Evolutionary conservation across 768 basidiomycete species (phyloP), one percentile per base, ranked within the genome.

Genomic region (Russula sp.): DNA sequence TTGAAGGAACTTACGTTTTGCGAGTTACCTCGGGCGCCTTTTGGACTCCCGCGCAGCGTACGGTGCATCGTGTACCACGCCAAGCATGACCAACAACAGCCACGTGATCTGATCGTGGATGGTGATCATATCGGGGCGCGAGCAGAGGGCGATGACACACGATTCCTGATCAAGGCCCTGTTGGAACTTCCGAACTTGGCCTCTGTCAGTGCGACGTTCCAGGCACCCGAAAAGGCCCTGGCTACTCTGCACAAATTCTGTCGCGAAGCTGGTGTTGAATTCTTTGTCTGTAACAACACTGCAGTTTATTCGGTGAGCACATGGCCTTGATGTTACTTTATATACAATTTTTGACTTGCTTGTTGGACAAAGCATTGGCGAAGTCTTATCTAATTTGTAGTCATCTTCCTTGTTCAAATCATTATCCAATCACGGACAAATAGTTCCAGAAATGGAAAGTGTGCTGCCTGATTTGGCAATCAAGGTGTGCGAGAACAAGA

Each of bases 221-320:
- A 59, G n/a, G 36, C 39, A n/a, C 39, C 62, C 7, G 32, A 43
- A 25, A 36, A 16, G 34, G 14, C 29, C 34, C 46, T 48, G 20
- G 46, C 39, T 36, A 36, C 62, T 43, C 46, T 63, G n/a, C 45
- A 59, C 25, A 55, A 45, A 39, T 59, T 63, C 14, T 63, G 62
- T 50, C 39, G 46, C 8, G 52, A 63, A 18, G 39, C 39, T 13
- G 36, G 41, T 25, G 34, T 63, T 29, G 62, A 59, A 14, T 63
- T 63, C 29, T 52, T 20, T 36, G 22, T 63, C 36, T 63, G 47
- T 7, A 52, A 63, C 14, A 32, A 10, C 25, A 45, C 18, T 5
- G 62, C 58, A 11, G 34, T 49, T 9, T 63, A 43, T 34, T 63
- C 62, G 56, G 62, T 63, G 46, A 43, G 62, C 61, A 18, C 25